Conservation (phyloP, 2,329 filamentous ascomycete species). For the Fusarium musae region DNA sequence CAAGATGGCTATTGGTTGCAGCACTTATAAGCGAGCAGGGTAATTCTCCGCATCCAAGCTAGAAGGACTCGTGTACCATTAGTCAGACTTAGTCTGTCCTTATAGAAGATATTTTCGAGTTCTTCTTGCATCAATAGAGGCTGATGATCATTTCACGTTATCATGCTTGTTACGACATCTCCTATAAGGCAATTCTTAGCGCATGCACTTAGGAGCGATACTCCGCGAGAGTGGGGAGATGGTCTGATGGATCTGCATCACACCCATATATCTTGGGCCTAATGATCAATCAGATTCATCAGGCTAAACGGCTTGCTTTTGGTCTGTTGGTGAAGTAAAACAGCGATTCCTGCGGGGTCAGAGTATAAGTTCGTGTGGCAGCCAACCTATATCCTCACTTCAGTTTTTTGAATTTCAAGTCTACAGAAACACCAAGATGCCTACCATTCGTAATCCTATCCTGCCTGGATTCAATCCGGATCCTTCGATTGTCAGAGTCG, state of each 20-base stretch:
- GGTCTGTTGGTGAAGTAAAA: background rate
- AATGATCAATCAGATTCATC: background rate
- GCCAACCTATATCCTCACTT: background rate
- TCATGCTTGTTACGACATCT: background rate
- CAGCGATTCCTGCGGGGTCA: background rate
- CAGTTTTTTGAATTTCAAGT: background rate
- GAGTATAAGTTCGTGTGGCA: background rate
- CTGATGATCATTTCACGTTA: no score
- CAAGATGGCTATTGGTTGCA: background rate
- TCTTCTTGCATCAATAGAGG: no score
- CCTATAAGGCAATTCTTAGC: background rate
- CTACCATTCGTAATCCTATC: slow-evolving; percentile 61
- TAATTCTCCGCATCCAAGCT: background rate
- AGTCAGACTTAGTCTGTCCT: background rate
- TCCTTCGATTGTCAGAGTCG: slow-evolving; percentile 63
- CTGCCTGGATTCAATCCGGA: slow-evolving; percentile 66
- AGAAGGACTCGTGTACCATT: background rate
- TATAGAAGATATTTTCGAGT: no score
- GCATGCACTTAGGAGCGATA: background rate
- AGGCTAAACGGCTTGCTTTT: background rate
- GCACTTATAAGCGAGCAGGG: background rate
- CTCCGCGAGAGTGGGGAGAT: background rate
- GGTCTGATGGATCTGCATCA: background rate
- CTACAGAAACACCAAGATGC: slow-evolving; percentile 50
- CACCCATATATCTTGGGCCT: background rate